Evolutionary conservation across 2,329 filamentous ascomycete genomes (phyloP).

Genomic region (Lachnum nothofagi): DNA sequence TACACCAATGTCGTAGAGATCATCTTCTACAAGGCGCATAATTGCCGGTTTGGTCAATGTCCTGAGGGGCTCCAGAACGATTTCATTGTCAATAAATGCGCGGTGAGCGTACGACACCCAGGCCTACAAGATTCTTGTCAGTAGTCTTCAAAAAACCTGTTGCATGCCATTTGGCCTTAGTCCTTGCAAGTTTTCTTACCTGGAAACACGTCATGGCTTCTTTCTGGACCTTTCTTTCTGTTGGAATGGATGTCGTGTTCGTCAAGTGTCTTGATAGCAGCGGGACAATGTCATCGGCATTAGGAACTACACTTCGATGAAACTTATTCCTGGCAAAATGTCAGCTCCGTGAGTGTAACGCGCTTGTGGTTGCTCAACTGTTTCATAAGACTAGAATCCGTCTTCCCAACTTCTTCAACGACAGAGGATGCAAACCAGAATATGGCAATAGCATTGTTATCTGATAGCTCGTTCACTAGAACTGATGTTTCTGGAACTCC

Average conservation of each 20-base stretch:
- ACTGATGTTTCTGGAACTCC: conserved; percentile 40
- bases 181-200: conserved; percentile 40
- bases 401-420: conserved; percentile 63
- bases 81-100: conserved; percentile 51
- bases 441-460: conserved; percentile 49
- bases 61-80: conserved; percentile 55
- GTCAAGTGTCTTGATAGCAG: conserved; percentile 41
- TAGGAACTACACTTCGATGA: conserved; percentile 47
- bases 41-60: conserved; percentile 56
- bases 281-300: conserved; percentile 45
- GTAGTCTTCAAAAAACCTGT: too few relatives aligned
- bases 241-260: conserved; percentile 37
- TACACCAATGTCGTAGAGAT: conserved; percentile 54
- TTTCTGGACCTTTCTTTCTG: conserved; percentile 41
- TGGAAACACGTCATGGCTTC: conserved; percentile 59
- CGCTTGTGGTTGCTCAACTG: conserved; percentile 38
- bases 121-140: conserved; percentile 40
- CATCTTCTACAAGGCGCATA: conserved; percentile 53
- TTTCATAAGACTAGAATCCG: conserved; percentile 57
- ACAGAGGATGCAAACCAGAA: conserved; percentile 62
- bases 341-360: conserved; percentile 8
- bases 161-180: too few relatives aligned
- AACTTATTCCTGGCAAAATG: conserved; percentile 36
- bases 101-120: conserved; percentile 72
- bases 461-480: conserved; percentile 43